A percentile compares a stretch with the other conserved stretches of the same genome.
Conservation (phyloP, 2,329 filamentous ascomycete genomes). For the Cladosporium sp. region DNA sequence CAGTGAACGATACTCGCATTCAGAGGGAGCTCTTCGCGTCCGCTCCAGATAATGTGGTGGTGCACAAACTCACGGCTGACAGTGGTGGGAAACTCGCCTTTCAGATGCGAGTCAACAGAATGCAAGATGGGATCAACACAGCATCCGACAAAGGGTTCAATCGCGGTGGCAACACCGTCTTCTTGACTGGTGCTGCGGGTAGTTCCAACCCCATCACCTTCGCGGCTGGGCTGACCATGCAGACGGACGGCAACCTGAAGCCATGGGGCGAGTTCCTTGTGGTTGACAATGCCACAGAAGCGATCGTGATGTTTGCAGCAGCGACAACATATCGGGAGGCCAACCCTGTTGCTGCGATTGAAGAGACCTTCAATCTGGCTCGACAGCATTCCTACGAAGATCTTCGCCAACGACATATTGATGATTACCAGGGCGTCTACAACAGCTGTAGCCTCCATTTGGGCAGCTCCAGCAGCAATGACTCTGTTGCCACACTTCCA, state of each 20-base stretch:
- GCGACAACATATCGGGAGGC: conserved; percentile 52
- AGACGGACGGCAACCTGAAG: conserved; percentile 8
- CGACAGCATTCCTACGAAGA: conserved; percentile 6
- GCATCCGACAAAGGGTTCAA: conserved; percentile 9
- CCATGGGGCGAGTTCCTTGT: conserved; percentile 11
- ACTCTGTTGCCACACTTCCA: conserved; percentile 47
- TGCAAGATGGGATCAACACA: conserved; percentile 9
- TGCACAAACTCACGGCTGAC: conserved; percentile 2
- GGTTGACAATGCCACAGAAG: conserved; percentile 7
- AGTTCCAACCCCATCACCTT: conserved; percentile 5
- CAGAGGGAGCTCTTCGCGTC: conserved; percentile 6
- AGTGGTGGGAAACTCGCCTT: conserved; percentile 1
- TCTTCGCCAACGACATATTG: conserved; percentile 5
- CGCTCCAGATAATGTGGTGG: conserved; percentile 3
- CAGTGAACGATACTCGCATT: conserved; percentile 4
- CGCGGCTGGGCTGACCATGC: conserved; percentile 1
- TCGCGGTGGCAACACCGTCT: conserved; percentile 1
- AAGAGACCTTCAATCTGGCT: conserved; percentile 48
- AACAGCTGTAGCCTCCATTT: conserved; percentile 6
- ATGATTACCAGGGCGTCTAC: conserved; percentile 6
- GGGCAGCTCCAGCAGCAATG: background rate
- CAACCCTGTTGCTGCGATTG: conserved; percentile 48
- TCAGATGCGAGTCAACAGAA: conserved; percentile 7
- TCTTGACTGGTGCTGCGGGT: conserved; percentile 8
- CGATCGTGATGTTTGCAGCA: background rate